Conservation (phyloP, 371 early-diverging fungal genomes). For the Circinella minor region DNA sequence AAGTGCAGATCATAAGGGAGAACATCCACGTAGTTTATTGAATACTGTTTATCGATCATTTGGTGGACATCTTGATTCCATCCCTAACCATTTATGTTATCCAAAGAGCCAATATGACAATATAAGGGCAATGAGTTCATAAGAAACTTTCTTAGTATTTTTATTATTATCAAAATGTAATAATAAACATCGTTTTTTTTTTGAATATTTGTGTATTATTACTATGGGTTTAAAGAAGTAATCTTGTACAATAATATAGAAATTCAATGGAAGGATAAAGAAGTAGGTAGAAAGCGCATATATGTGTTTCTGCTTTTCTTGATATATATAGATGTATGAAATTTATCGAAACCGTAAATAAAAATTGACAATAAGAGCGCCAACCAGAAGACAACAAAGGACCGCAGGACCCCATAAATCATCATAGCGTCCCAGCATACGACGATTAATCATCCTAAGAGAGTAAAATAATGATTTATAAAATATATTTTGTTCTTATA, state of each 20-base stretch:
- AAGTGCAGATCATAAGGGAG: slow-evolving; percentile 59
- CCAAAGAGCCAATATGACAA: slow-evolving; percentile 61
- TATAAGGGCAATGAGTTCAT: slow-evolving; percentile 27
- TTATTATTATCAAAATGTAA: background rate
- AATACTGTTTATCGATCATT: slow-evolving; percentile 40
- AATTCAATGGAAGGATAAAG: too few species aligned
- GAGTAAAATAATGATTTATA: background rate
- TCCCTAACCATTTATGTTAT: slow-evolving; percentile 51
- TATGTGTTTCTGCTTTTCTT: too few species aligned
- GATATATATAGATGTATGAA: slow-evolving; percentile 12
- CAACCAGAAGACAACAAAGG: slow-evolving; percentile 79
- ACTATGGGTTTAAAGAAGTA: too few species aligned
- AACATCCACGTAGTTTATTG: slow-evolving; percentile 50
- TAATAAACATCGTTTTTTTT: background rate
- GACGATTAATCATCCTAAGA: slow-evolving; percentile 57
- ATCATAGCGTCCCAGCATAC: slow-evolving; percentile 58
- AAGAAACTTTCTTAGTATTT: slow-evolving; percentile 1
- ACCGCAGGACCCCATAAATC: slow-evolving; percentile 72
- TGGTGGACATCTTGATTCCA: slow-evolving; percentile 41
- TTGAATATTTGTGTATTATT: too few species aligned
- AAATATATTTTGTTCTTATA: background rate
- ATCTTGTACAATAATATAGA: too few species aligned
- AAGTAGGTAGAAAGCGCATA: too few species aligned
- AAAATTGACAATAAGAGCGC: slow-evolving; percentile 38
- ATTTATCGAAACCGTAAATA: slow-evolving; percentile 27